These are phyloP conservation scores for Cordyceps tenuipes DNA, from an alignment of 2,329 filamentous ascomycete genomes.

Conservation along the genomic window DNA sequence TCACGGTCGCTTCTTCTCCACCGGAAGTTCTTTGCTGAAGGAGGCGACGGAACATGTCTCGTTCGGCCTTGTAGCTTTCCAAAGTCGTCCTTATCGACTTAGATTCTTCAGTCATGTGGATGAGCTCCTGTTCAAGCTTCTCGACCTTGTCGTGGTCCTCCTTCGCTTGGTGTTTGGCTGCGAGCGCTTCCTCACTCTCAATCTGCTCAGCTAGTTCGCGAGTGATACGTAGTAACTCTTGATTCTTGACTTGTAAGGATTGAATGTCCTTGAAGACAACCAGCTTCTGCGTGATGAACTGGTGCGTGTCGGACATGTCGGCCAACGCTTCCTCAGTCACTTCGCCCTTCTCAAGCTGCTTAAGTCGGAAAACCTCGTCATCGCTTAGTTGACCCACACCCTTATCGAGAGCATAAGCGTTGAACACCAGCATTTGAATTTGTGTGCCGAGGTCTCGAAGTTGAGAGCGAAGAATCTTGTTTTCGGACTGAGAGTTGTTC, in stretches of 20 bases:
- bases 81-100: slow-evolving; percentile 73
- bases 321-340: slow-evolving; percentile 61
- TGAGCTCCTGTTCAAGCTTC: slow-evolving; percentile 61
- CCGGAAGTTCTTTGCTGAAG: slow-evolving; percentile 61
- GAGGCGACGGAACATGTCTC: slow-evolving; percentile 95
- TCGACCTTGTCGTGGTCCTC: slow-evolving; percentile 65
- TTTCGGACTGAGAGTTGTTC: slow-evolving; percentile 55
- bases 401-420: slow-evolving; percentile 73
- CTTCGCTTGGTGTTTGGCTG: slow-evolving; percentile 53
- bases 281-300: slow-evolving; percentile 82
- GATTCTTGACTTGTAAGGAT: slow-evolving; percentile 81
- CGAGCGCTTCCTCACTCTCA: slow-evolving; percentile 79
- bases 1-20: slow-evolving; percentile 56
- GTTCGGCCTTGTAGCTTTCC: slow-evolving; percentile 89
- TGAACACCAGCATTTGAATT: slow-evolving; percentile 82
- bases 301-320: slow-evolving; percentile 75
- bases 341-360: slow-evolving; percentile 70
- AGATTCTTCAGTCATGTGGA: slow-evolving; percentile 74
- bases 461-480: slow-evolving; percentile 73
- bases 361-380: slow-evolving; percentile 66
- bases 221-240: slow-evolving; percentile 72
- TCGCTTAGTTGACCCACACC: slow-evolving; percentile 63
- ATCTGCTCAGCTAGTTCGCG: slow-evolving; percentile 80
- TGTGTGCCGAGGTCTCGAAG: slow-evolving; percentile 84
- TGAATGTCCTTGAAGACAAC: slow-evolving; percentile 79